Percentiles rank a stretch among this genome's conserved stretches.
phyloP scores from a whole-genome alignment of 73 alveolate genomes.

The Effrenium voratum region DNA sequence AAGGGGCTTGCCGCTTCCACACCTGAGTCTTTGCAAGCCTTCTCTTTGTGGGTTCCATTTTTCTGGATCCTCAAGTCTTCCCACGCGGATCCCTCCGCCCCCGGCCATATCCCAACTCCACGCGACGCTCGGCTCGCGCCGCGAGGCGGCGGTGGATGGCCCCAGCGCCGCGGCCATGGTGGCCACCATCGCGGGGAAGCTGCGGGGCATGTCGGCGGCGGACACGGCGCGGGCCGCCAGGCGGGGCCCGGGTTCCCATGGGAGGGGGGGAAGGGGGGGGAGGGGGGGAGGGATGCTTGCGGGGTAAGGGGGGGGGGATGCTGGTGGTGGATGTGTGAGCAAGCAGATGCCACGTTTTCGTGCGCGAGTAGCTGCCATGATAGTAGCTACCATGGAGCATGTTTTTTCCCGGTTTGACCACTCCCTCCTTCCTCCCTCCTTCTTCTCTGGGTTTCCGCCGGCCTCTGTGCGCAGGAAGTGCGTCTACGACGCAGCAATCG shows the following conservation, averaged over 20 bases:
- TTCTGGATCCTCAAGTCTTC: no score
- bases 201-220: slow-evolving; percentile 1
- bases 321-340: no score
- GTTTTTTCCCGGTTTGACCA: not conserved
- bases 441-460: no score
- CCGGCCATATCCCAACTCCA: no score
- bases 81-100: no score
- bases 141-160: not conserved
- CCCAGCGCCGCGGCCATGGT: slow-evolving; percentile 11
- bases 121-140: no score
- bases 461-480: slow-evolving; percentile 56
- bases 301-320: not conserved
- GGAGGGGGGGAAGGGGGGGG: not conserved
- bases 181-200: not conserved
- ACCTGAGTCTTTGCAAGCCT: no score
- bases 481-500: slow-evolving; percentile 50
- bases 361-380: no score
- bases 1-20: no score
- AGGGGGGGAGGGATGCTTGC: not conserved
- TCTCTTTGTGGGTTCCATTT: no score
- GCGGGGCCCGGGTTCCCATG: not conserved
- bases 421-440: no score
- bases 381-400: not conserved
- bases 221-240: slow-evolving; percentile 63
- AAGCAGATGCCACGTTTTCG: no score